Base-by-base conservation (phyloP, 495 filamentous ascomycete species). In the Lichenothelia convexa region DNA sequence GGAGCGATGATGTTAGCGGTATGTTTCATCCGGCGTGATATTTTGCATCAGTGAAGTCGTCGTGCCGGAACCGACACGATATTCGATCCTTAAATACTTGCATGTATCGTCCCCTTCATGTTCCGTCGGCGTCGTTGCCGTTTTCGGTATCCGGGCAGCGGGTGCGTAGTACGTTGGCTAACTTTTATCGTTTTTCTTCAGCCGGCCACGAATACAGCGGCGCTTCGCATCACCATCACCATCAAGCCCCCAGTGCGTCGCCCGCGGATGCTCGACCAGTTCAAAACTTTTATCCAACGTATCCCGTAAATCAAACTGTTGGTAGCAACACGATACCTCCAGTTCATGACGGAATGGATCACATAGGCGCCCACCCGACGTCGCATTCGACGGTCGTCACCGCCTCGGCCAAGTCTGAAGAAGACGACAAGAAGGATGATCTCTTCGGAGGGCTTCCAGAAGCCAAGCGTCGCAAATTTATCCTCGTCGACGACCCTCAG, bases 391-490 rank as follows among this genome's bases (percentile, higher is more conserved):
- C 52, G 35, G 50, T 59, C 24, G 46, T 56, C 19, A 45, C 50
- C 20, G 45, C 49, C 31, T 42, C 46, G 20, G 36, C 35, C 12
- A 56, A 43, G 45, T 56, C 59, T 13, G 51, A 63, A 5, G 59
- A 66, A 12, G 59, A 67, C 17, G 58, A 67, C 32, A 51, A 52
- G 32, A 60, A 63, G 32, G 55, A 62, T 4, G 71, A 73, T 7
- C 66, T 97, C 12, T 94, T 93, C 53, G 78, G 82, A 34, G 74
- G 81, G 34, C 65, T 93, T 18, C 87, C 87, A 1, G 80, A 82
- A 36, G 72, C 73, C 35, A 93, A 91, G 57, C 80, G 78, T 36
- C 77, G 86, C 45, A 97, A 93, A 54, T 95, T 95, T 53, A 92
- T 97, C 45, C 70, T 93, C 3, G 84, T 97, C 17, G 82, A 93